Percentiles rank a stretch among this genome's conserved stretches.
phyloP scores from a whole-genome alignment of 208 protist species.

The Crithidia thermophila region DNA sequence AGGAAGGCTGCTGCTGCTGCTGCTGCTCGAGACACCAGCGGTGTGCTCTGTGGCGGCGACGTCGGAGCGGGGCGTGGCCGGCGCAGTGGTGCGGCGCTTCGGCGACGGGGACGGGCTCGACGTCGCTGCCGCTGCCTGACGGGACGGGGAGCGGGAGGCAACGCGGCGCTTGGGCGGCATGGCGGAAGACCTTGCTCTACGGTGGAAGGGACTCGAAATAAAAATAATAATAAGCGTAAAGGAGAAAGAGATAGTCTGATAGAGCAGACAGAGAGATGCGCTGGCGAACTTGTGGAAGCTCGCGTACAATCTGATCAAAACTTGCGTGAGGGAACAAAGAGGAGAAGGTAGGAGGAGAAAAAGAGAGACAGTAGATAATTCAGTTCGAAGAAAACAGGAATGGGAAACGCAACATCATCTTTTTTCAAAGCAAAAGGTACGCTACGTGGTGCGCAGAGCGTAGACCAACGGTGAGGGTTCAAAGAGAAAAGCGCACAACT shows the following conservation, averaged over 20 bases:
- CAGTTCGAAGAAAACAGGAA: too few relatives aligned
- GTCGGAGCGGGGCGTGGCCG: neutral
- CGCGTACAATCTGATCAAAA: too few relatives aligned
- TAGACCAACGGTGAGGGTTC: too few relatives aligned
- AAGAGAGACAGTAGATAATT: constrained; percentile 2
- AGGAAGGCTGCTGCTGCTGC: constrained; percentile 13
- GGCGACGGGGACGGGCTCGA: neutral
- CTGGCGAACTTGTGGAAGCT: too few relatives aligned
- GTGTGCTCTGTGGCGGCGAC: neutral
- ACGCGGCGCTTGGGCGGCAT: constrained; percentile 73
- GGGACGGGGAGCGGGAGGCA: constrained; percentile 2
- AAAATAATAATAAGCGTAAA: neutral
- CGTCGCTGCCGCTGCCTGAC: neutral
- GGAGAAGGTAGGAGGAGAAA: constrained; percentile 6
- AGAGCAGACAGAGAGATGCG: neutral
- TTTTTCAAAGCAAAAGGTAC: too few relatives aligned
- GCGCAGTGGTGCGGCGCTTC: neutral
- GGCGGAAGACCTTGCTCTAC: too few relatives aligned
- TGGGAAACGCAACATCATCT: too few relatives aligned
- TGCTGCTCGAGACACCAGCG: constrained; percentile 21
- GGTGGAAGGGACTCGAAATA: too few relatives aligned
- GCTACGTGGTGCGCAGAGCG: too few relatives aligned
- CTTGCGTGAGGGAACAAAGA: too few relatives aligned
- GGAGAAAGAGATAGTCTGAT: neutral
- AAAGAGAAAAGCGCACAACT: too few relatives aligned